Evolutionary conservation across 768 basidiomycete genomes (phyloP).

Genomic region (Aureoboletus auriporus): DNA sequence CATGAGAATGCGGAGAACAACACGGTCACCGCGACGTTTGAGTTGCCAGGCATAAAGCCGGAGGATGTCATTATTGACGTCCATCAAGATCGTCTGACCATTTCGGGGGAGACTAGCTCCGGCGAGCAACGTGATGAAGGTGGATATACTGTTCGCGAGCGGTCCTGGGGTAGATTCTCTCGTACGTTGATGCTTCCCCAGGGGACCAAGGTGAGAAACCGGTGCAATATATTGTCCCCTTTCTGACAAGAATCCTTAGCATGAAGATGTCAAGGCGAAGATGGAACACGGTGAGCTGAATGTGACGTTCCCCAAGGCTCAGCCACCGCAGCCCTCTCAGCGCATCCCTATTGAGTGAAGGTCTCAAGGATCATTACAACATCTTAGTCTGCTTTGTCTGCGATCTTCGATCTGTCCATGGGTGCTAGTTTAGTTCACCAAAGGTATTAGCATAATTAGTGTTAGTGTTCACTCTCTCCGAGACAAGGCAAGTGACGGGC

Average conservation of each 20-base stretch:
- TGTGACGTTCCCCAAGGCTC: conserved; percentile 49
- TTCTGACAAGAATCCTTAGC: conserved; percentile 11
- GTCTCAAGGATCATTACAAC: background rate
- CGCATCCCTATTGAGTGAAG: conserved; percentile 34
- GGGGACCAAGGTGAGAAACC: conserved; percentile 40
- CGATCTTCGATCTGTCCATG: too few species aligned
- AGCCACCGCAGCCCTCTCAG: conserved; percentile 39
- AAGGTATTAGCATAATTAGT: too few species aligned
- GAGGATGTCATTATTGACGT: conserved; percentile 51
- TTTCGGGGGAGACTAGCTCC: conserved; percentile 46
- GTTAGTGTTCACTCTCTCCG: too few species aligned
- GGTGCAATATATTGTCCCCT: background rate
- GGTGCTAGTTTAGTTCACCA: too few species aligned
- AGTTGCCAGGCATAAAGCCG: conserved; percentile 51
- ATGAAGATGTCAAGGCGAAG: conserved; percentile 35
- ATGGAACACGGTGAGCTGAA: conserved; percentile 50
- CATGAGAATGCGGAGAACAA: conserved; percentile 46
- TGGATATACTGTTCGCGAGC: conserved; percentile 38
- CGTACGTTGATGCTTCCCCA: conserved; percentile 44
- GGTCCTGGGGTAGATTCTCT: conserved; percentile 45
- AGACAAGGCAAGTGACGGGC: too few species aligned
- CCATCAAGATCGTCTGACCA: conserved; percentile 43
- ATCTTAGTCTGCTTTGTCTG: background rate
- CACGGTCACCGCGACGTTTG: conserved; percentile 51
- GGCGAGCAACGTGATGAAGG: conserved; percentile 31